phyloP scores from a whole-genome alignment of 2,329 filamentous ascomycete species.

The Hortaea werneckii region DNA sequence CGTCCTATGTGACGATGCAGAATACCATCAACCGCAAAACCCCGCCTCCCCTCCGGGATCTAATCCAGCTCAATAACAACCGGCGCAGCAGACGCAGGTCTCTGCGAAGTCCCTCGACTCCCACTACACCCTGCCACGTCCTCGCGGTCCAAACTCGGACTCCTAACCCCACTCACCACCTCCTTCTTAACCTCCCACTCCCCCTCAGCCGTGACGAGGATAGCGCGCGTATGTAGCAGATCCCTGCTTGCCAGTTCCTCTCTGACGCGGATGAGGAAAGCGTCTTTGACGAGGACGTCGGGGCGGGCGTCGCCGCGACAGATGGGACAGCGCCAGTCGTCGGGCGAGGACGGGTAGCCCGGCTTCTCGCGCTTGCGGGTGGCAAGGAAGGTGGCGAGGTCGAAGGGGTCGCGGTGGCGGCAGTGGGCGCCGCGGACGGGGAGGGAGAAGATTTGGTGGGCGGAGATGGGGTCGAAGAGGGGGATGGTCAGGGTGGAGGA shows the following conservation, averaged over 20 bases:
- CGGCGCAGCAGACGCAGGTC: background rate
- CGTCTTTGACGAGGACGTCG: constrained; percentile 58
- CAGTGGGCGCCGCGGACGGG: constrained; percentile 65
- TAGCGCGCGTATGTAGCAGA: constrained; percentile 42
- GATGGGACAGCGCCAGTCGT: constrained; percentile 80
- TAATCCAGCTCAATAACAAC: constrained; percentile 10
- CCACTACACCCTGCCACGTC: constrained; percentile 1
- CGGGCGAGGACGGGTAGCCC: constrained; percentile 35
- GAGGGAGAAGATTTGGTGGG: constrained; percentile 47
- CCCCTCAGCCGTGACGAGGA: constrained; percentile 55
- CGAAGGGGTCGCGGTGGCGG: constrained; percentile 78
- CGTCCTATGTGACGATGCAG: no score
- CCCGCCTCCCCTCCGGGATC: background rate
- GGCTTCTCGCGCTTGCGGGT: constrained; percentile 44
- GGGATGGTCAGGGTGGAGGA: constrained; percentile 32
- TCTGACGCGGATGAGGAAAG: constrained; percentile 58
- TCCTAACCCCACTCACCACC: constrained; percentile 17
- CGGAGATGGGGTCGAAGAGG: constrained; percentile 38
- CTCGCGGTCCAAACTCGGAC: constrained; percentile 18
- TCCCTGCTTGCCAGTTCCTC: constrained; percentile 30
- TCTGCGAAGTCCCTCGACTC: background rate
- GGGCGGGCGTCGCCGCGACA: constrained; percentile 72
- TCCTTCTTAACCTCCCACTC: constrained; percentile 43
- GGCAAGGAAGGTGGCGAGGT: constrained; percentile 69
- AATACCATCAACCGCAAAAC: no score